A percentile compares a stretch with the other conserved stretches of the same genome.
phyloP scores from a whole-genome alignment of 164 flowering plant species.

The Chloranthus sessilifolius region DNA sequence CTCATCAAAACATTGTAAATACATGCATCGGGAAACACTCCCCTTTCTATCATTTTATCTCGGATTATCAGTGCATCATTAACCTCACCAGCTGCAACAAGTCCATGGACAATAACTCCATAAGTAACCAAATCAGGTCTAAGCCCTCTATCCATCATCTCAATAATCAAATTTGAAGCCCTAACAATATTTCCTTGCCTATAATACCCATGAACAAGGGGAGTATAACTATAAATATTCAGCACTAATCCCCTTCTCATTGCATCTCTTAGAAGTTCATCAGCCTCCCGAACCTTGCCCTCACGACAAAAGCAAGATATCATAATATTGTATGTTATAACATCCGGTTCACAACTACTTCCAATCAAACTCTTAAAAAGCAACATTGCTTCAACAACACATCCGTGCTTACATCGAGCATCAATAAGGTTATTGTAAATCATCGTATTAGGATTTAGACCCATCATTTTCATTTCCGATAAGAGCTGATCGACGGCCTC shows the following conservation, averaged over 20 bases:
- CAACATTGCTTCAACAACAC: slow-evolving; percentile 29
- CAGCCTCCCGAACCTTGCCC: slow-evolving; percentile 58
- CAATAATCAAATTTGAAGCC: slow-evolving; percentile 44
- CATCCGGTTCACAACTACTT: slow-evolving; percentile 53
- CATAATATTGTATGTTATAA: slow-evolving; percentile 52
- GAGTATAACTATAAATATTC: slow-evolving; percentile 59
- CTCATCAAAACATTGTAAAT: slow-evolving; percentile 68
- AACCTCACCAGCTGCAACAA: slow-evolving; percentile 55
- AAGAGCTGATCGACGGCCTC: slow-evolving; percentile 41
- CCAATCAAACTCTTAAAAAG: slow-evolving; percentile 34
- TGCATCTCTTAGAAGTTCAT: slow-evolving; percentile 37
- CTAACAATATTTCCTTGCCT: slow-evolving; percentile 31
- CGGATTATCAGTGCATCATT: slow-evolving; percentile 47
- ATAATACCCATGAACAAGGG: slow-evolving; percentile 47
- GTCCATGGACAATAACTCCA: slow-evolving; percentile 70
- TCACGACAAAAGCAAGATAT: slow-evolving; percentile 42
- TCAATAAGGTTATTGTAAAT: slow-evolving; percentile 57
- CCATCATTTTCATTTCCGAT: slow-evolving; percentile 55
- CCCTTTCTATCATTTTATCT: slow-evolving; percentile 52
- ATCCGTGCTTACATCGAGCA: slow-evolving; percentile 49
- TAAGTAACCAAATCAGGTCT: slow-evolving; percentile 58
- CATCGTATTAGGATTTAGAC: slow-evolving; percentile 37
- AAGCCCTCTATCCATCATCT: slow-evolving; percentile 55
- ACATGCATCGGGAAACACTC: slow-evolving; percentile 59
- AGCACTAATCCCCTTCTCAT: slow-evolving; percentile 37